These are phyloP conservation scores for Cryphonectria japonica DNA, from an alignment of 2,329 filamentous ascomycete genomes.

Conservation along the genomic window DNA sequence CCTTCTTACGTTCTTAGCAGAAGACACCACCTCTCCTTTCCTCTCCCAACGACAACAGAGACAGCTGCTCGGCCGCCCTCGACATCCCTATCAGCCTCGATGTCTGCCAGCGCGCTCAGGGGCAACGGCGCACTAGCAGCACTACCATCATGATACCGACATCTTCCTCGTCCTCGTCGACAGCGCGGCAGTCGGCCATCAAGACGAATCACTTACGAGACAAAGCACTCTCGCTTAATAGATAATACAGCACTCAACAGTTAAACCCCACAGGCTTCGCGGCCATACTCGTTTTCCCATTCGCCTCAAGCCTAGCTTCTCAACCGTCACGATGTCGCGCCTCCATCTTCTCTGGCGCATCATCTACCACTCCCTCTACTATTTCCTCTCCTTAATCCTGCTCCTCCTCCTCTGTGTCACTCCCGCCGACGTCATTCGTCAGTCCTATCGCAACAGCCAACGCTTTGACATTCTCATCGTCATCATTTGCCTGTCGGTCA, in stretches of 20 bases:
- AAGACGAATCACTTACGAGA: slow-evolving; percentile 18
- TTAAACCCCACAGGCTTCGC: neutral
- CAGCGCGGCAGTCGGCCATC: slow-evolving; percentile 28
- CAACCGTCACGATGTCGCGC: slow-evolving; percentile 21
- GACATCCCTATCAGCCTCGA: slow-evolving; percentile 22
- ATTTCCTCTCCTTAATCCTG: slow-evolving; percentile 74
- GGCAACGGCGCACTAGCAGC: slow-evolving; percentile 17
- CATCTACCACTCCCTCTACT: slow-evolving; percentile 80
- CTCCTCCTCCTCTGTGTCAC: slow-evolving; percentile 76
- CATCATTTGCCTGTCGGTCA: slow-evolving; percentile 73
- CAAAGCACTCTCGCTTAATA: slow-evolving; percentile 19
- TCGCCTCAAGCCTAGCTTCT: neutral
- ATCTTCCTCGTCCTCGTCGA: slow-evolving; percentile 25
- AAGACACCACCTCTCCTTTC: slow-evolving; percentile 1
- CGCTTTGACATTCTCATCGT: slow-evolving; percentile 84
- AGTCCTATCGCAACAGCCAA: slow-evolving; percentile 68
- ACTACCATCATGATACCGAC: slow-evolving; percentile 30
- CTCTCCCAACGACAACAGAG: neutral
- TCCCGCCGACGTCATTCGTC: slow-evolving; percentile 79
- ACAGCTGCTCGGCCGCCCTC: neutral
- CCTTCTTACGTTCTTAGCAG: neutral
- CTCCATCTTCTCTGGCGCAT: slow-evolving; percentile 69
- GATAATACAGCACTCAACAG: slow-evolving; percentile 18
- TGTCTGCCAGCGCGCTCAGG: slow-evolving; percentile 19
- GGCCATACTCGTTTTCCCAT: neutral